Evolutionary conservation across 2,329 filamentous ascomycete genomes (phyloP), one percentile per base, ranked within the genome.

Genomic region (Colletotrichum coccodes): DNA sequence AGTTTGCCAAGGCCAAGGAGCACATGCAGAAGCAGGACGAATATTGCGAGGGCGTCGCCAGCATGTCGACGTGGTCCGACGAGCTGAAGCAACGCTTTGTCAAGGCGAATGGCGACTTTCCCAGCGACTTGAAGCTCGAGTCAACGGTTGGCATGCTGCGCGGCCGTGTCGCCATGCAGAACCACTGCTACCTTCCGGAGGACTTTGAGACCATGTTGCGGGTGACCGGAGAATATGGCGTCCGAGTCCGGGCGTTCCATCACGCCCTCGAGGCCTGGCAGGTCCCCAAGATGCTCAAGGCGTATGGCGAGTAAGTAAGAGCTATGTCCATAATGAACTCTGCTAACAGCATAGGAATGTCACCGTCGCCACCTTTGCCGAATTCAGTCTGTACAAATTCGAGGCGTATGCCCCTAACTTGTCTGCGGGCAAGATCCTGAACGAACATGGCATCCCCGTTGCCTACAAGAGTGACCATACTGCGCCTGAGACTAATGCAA

Each of bases 401-500:
- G 82, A 84, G 70, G 77, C 79, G 0, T 84, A 83, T 57, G 75
- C 76, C 7, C 76, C 80, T 6, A 84, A 77, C 68, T 73, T 83
- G 9, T 81, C 76, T 56, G 79, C 80, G 9, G 79, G 79, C 1
- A 79, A 78, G 28, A 80, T 83, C 34, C 75, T 84, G 16, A 73
- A 77, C 38, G 76, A 82, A 14, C 77, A 81, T 68, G 79, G 77
- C 23, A 73, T 84, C 11, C 79, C 80, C 0, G 76, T 84, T 7
- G 82, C 81, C 9, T 84, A 81, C 64, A 84, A 84, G 74, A 83
- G 81, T 58, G 81, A 85, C 64, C 79, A 84, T 61, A 71, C 72
- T 2, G 71, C 70, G 3, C 71, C 73, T 12, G 75, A 77, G 28
- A 79, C 76, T 0, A 82, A 75, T 68, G 81, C 82, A 12, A 82